These are phyloP conservation scores for Quercus berberidifolia DNA, from an alignment of 306 rosid genomes.

Conservation along the genomic window DNA sequence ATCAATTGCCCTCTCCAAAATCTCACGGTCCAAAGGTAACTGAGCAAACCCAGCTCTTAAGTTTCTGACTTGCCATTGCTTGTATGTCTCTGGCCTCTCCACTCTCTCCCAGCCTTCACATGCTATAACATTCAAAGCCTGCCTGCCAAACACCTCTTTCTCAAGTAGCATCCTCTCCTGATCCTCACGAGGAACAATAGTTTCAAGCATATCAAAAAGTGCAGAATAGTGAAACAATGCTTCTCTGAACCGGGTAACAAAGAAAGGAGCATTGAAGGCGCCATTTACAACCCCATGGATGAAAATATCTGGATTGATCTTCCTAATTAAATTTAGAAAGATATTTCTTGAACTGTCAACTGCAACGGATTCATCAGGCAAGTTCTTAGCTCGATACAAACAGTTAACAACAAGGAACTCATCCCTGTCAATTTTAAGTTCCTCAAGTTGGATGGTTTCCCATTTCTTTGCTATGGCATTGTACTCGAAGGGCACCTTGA, in stretches of 20 bases:
- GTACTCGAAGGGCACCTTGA: conserved; percentile 77
- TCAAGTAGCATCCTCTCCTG: conserved; percentile 85
- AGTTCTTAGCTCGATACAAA: conserved; percentile 68
- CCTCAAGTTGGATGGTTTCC: conserved; percentile 80
- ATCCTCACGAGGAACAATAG: conserved; percentile 82
- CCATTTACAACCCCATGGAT: conserved; percentile 79
- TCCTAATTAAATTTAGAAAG: conserved; percentile 66
- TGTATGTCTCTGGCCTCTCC: conserved; percentile 94
- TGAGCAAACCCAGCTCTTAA: conserved; percentile 79
- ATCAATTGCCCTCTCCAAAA: conserved; percentile 42
- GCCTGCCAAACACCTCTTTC: conserved; percentile 82
- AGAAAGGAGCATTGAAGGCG: conserved; percentile 89
- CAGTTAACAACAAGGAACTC: conserved; percentile 74
- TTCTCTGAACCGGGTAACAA: conserved; percentile 88
- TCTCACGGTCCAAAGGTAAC: conserved; percentile 30
- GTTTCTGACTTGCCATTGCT: conserved; percentile 89
- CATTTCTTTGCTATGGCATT: conserved; percentile 80
- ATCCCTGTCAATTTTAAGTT: conserved; percentile 72
- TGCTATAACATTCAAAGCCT: conserved; percentile 87
- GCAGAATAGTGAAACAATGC: conserved; percentile 91
- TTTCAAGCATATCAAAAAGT: conserved; percentile 88
- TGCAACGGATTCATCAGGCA: conserved; percentile 79
- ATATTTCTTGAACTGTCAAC: conserved; percentile 67
- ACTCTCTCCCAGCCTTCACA: conserved; percentile 97
- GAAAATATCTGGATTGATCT: conserved; percentile 69